Conservation (phyloP, 2,329 filamentous ascomycete species). For the Ophiostoma angusticollis region DNA sequence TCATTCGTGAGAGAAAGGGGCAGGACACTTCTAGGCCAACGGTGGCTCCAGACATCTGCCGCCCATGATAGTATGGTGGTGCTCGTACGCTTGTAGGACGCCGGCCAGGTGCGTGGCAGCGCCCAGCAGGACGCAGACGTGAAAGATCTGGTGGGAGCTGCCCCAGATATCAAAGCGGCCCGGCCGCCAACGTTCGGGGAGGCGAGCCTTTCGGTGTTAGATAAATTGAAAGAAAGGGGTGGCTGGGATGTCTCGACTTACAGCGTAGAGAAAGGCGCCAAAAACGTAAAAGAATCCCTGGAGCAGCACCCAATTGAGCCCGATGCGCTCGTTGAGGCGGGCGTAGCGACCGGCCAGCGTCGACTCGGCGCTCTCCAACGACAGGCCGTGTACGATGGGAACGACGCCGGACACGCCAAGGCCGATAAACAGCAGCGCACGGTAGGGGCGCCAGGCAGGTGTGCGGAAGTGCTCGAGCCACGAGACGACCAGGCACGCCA, state of each 20-base stretch:
- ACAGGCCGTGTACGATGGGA: constrained; percentile 66
- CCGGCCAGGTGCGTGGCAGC: constrained; percentile 71
- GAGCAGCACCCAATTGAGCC: constrained; percentile 64
- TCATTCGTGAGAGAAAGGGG: too few relatives aligned
- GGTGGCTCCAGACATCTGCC: constrained; percentile 30
- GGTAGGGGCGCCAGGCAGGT: constrained; percentile 69
- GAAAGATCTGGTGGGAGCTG: constrained; percentile 92
- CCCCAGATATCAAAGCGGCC: constrained; percentile 83
- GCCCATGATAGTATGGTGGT: constrained; percentile 54
- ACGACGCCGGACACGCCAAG: constrained; percentile 76
- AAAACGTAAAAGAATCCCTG: constrained; percentile 77
- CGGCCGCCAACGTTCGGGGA: constrained; percentile 70
- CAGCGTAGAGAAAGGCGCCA: constrained; percentile 77
- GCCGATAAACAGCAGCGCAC: constrained; percentile 77
- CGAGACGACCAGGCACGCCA: constrained; percentile 64
- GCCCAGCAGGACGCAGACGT: constrained; percentile 74
- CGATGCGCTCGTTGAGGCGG: constrained; percentile 59
- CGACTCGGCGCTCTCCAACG: neutral
- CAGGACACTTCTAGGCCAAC: neutral
- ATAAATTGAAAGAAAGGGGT: neutral
- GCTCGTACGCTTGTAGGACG: constrained; percentile 74
- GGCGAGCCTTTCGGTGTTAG: constrained; percentile 42
- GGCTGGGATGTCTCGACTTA: too few relatives aligned
- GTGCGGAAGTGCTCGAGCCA: constrained; percentile 75
- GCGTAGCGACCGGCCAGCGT: constrained; percentile 43